Conservation (phyloP, 352 stramenopile species). For the Vaucheria bursata region DNA sequence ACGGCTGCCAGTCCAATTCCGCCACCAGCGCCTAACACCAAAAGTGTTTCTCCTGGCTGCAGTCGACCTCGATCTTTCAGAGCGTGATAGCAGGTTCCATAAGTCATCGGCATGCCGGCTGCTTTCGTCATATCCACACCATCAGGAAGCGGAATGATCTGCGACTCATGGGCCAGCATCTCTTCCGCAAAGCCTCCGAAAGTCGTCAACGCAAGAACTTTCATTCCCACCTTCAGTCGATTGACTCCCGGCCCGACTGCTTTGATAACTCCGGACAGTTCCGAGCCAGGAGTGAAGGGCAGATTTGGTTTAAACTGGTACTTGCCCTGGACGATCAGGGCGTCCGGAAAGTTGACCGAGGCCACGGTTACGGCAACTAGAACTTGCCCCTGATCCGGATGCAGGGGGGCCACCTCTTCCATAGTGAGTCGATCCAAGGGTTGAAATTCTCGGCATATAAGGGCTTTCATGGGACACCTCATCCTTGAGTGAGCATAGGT, state of each 20-base stretch:
- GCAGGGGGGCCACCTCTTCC: not conserved
- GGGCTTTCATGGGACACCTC: too few species aligned
- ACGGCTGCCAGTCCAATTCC: conserved; percentile 35
- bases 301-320: conserved; percentile 34
- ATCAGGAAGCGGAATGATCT: conserved; percentile 14
- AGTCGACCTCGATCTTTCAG: conserved; percentile 28
- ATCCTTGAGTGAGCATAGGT: too few species aligned
- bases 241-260: conserved; percentile 30
- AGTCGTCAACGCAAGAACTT: conserved; percentile 30
- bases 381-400: conserved; percentile 9
- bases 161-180: conserved; percentile 9
- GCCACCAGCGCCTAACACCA: conserved; percentile 33
- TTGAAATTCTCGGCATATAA: too few species aligned
- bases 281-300: conserved; percentile 30
- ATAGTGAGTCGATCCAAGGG: not conserved
- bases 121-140: conserved; percentile 35
- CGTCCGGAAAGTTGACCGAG: conserved; percentile 43
- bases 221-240: conserved; percentile 19
- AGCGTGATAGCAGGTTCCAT: conserved; percentile 34
- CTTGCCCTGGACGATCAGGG: conserved; percentile 36
- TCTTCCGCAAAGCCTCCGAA: conserved; percentile 32
- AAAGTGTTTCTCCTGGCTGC: conserved; percentile 22
- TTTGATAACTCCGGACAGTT: conserved; percentile 28
- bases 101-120: conserved; percentile 26
- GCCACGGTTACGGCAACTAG: conserved; percentile 22